Evolutionary conservation across 2,329 filamentous ascomycete genomes (phyloP), one percentile per base, ranked within the genome.

Genomic region (Aspergillus brasiliensis): DNA sequence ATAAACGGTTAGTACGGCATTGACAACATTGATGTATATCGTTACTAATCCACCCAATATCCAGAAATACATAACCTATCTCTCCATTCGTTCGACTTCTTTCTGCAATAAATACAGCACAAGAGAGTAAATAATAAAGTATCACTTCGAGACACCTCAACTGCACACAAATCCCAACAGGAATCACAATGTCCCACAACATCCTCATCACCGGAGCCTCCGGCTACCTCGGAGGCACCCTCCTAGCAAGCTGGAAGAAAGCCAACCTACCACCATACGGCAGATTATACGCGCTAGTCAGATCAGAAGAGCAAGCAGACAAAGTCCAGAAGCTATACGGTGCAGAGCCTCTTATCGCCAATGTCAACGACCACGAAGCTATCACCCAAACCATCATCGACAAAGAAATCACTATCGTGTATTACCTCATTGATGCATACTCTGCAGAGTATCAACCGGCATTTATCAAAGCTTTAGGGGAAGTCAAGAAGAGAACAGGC

Each of bases 171-270:
- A 15, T 13, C 11, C n/a, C n/a, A n/a, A 1, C 2, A 34, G 31
- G 6, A 15, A n/a, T n/a, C 11, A 3, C 11, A 34, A 34, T 34
- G 31, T 5, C 52, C 17, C 58, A 60, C 34, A 60, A 60, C 21
- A 60, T 60, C 48, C 58, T 60, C 31, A 73, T 84, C 51, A 84
- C 83, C 0, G 83, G 82, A 8, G 81, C 66, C 21, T 83, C 82
- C 0, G 83, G 83, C 23, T 85, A 85, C 58, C 78, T 85, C 0
- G 83, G 83, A 23, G 83, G 83, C 4, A 78, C 76, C 0, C 70
- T 85, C 2, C 78, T 85, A 6, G 76, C 78, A 11, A 73, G 31
- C 4, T 34, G 31, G 31, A 34, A 34, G 31, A 34, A 73, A 5
- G 73, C 58, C 60, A 2, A 73, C 77, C 76, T 84, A 1, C 78